Conservation (phyloP, 208 protist genomes). For the Naegleria lovaniensis region DNA sequence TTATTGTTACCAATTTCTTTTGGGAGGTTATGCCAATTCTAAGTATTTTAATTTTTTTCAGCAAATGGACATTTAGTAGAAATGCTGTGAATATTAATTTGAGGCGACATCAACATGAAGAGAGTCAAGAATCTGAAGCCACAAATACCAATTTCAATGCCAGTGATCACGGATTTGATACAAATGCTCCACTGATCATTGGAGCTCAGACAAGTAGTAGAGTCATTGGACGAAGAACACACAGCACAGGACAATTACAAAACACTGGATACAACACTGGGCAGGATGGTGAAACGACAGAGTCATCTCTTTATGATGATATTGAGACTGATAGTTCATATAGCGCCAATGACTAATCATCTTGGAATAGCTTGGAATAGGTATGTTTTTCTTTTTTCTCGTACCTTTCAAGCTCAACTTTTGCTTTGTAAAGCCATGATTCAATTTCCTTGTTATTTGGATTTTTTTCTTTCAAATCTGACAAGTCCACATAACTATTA, state of each 20-base stretch:
- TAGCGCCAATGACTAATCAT: conserved; percentile 5
- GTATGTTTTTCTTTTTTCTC: neutral
- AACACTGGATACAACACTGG: neutral
- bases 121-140: neutral
- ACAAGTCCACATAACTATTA: neutral
- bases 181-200: neutral
- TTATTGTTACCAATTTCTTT: neutral
- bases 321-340: neutral
- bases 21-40: conserved; percentile 16
- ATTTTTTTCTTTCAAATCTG: neutral
- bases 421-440: neutral
- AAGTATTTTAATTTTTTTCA: conserved; percentile 10
- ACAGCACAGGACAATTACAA: neutral
- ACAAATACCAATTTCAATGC: neutral
- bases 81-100: neutral
- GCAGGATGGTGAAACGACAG: neutral
- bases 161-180: neutral
- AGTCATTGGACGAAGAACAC: neutral
- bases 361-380: neutral
- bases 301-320: conserved; percentile 5
- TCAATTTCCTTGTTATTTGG: neutral
- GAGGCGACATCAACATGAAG: neutral
- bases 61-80: neutral
- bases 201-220: neutral
- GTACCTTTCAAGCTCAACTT: neutral